Evolutionary conservation across 1,139 yeast species (phyloP), one percentile per base, ranked within the genome.

Genomic region (Saccharomyces pastorianus): DNA sequence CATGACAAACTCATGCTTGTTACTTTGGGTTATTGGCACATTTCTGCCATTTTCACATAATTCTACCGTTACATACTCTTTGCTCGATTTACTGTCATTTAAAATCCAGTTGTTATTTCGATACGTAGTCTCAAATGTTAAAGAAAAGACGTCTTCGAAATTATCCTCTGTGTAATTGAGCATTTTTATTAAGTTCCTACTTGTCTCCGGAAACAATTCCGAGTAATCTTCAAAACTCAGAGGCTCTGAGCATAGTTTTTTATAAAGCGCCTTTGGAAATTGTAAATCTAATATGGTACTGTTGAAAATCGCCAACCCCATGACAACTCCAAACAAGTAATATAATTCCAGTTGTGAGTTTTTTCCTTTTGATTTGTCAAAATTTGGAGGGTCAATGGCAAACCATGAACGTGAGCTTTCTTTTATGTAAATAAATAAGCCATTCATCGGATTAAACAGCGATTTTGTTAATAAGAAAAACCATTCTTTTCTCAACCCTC

Each of bases 401-500:
- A 93, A 90, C 96, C 97, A 93, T 52, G 85, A 78, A 49, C 78
- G 75, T 54, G 81, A 77, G 4, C 96, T 85, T 59, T 85, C 91
- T 25, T 84, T 87, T 34, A 83, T 80, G 60, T 80, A 79, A 9
- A 71, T 67, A 55, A 87, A 79, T 71, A 86, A 74, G 0, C 89
- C 88, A 48, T 83, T 79, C 50, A 74, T 73, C 0, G 90, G 85
- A 63, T 78, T 79, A 64, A 91, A 87, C 2, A 93, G 69, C 26
- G 84, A 84, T 56, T 81, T 79, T 1, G 88, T 83, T 47, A 93
- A 72, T 32, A 90, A 69, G 51, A 83, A 73, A 68, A 93, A 91
- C 98, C 98, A 93, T 65, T 93, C 98, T 66, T 90, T 91, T 60
- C 84, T 81, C 57, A 91, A 75, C 0, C 99, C 99, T 1, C 98